Evolutionary conservation across 192 early-diverging fungal species (phyloP).

Genomic region (Obelidium mucronatum): DNA sequence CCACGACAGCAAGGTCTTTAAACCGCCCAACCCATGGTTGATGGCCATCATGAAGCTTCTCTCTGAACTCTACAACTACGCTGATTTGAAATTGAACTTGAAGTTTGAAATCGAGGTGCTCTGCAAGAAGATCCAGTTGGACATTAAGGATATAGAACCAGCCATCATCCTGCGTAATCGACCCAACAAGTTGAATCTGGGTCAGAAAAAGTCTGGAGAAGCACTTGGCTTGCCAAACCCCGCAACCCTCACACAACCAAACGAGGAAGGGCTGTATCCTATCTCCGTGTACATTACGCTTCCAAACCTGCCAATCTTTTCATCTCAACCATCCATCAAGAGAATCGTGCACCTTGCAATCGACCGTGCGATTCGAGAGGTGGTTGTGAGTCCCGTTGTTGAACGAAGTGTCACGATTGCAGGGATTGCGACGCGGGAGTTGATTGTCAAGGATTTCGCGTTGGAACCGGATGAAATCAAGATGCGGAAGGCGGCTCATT

Average conservation of each 20-base stretch:
- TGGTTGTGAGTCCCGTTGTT: conserved; percentile 85
- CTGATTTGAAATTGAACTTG: conserved; percentile 92
- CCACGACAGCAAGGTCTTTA: conserved; percentile 84
- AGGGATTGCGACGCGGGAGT: conserved; percentile 88
- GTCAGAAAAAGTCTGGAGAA: conserved; percentile 1
- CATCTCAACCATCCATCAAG: conserved; percentile 84
- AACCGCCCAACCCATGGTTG: conserved; percentile 96
- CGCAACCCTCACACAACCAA: conserved; percentile 21
- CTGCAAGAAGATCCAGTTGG: conserved; percentile 84
- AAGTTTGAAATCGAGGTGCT: conserved; percentile 99
- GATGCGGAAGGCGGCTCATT: conserved; percentile 91
- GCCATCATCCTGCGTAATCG: conserved; percentile 71
- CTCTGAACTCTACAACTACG: conserved; percentile 91
- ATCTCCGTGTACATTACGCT: conserved; percentile 25
- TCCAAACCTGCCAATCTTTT: conserved; percentile 78
- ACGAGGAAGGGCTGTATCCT: conserved; percentile 12
- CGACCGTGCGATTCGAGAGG: conserved; percentile 89
- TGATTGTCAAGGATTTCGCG: conserved; percentile 95
- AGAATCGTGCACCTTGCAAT: conserved; percentile 88
- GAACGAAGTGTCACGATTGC: conserved; percentile 94
- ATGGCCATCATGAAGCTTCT: conserved; percentile 93
- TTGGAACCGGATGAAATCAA: conserved; percentile 93
- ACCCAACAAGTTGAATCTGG: conserved; percentile 35
- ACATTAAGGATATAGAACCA: conserved; percentile 79
- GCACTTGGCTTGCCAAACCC: conserved; percentile 27